These are phyloP conservation scores for Eimeria tenella DNA, from an alignment of 169 alveolate genomes.

Conservation along the genomic window DNA sequence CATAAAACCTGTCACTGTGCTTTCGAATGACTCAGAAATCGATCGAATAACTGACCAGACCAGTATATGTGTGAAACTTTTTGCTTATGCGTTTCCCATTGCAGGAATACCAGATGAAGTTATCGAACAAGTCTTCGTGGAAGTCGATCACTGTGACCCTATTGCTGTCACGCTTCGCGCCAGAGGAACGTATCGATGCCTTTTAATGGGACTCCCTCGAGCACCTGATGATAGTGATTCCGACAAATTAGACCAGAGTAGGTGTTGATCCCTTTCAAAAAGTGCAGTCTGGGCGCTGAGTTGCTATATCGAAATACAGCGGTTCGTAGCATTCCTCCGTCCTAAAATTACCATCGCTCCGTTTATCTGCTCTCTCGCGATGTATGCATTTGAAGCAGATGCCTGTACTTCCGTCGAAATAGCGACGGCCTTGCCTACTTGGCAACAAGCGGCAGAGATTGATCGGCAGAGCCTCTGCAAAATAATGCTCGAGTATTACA, in stretches of 20 bases:
- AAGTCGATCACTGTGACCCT: slow-evolving; percentile 95
- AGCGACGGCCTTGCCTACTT: slow-evolving; percentile 79
- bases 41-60: too few relatives aligned
- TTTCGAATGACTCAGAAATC: too few relatives aligned
- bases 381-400: slow-evolving; percentile 48
- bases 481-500: slow-evolving; percentile 55
- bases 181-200: slow-evolving; percentile 92
- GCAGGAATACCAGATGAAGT: slow-evolving; percentile 83
- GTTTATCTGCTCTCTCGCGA: not conserved
- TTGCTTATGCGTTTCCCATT: not conserved
- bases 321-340: not conserved
- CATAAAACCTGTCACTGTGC: too few relatives aligned
- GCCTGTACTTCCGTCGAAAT: slow-evolving; percentile 84
- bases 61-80: too few relatives aligned
- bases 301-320: not conserved
- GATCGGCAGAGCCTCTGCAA: slow-evolving; percentile 59
- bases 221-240: slow-evolving; percentile 77
- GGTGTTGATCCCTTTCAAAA: not conserved
- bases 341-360: too few relatives aligned
- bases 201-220: slow-evolving; percentile 90
- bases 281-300: not conserved
- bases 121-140: slow-evolving; percentile 89
- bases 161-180: slow-evolving; percentile 91
- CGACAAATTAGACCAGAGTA: slow-evolving; percentile 28
- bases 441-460: slow-evolving; percentile 41